Base-by-base conservation (phyloP, 129 eudicot species). In the Flaveria linearis region DNA sequence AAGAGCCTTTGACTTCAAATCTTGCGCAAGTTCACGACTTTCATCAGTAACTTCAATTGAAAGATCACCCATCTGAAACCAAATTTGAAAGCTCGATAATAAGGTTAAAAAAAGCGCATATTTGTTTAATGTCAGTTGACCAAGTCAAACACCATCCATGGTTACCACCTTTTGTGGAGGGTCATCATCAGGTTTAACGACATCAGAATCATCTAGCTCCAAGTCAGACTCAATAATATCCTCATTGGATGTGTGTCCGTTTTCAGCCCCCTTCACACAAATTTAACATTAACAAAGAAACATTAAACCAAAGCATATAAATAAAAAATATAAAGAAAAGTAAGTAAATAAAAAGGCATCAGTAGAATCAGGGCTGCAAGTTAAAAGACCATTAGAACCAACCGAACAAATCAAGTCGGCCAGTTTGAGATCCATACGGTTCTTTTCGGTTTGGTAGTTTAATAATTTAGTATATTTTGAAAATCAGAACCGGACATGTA, bases 171-270 rank as follows among this genome's bases (percentile, higher is more conserved):
- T 82, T 68, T 85, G 96, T 28, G 96, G 93, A 81, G 90, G 91
- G 80, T 88, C 96, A 41, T 84, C 65, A 42, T 93, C 98, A 52
- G 98, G 91, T 75, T 85, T 80, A 69, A 93, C 80, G 22, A 85
- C 84, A 66, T 91, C 91, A 72, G 83, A 68, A 69, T 86, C 82
- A 70, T 93, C 96, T 63, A 93, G 81, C 84, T 93, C 98, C 36
- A 93, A 53, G 78, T 93, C 97, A 71, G 97, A 93, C 75, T 93
- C 93, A 65, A 88, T 83, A 67, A 87, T 77, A 30, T 86, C 91
- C 17, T 86, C 88, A 9, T 88, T 81, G 68, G 60, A 77, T 47
- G 71, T n/a, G 68, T 82, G 82, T 72, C 79, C 90, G 17, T 71
- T 79, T 53, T 62, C 73, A 69, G 80, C 76, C 28, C 80, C 86